Evolutionary conservation across 2,329 filamentous ascomycete genomes (phyloP), one percentile per base, ranked within the genome.

Genomic region (Ambrosiella beaveri): DNA sequence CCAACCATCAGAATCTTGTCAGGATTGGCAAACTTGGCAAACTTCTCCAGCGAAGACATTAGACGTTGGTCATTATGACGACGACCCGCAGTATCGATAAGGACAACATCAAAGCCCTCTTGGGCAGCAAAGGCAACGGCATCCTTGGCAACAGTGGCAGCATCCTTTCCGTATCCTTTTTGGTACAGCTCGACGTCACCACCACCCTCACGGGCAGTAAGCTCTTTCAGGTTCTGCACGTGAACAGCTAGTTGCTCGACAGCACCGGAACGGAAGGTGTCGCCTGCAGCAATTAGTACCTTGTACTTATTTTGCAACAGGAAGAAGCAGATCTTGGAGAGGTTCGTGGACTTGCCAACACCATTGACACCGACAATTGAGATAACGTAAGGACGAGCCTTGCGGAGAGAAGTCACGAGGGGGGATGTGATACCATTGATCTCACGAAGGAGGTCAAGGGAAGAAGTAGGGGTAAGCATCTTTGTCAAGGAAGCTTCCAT

Each of bases 1-100:
- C 75, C 78, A 62, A 98, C 93, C 90, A 98, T 97, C 68, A 98
- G 81, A 63, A 98, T 96, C 76, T 98, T 97, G 71, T 98, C 91
- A 0, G 94, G 94, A 63, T 91, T 82, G 0, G 93, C 93, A 65
- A 97, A 86, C 68, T 95, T 95, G 62, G 88, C 91, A 68, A 98
- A 98, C 68, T 97, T 98, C 71, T 97, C 93, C 40, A 98, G 77
- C 2, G 86, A 91, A 11, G 87, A 93, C 94, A 98, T 98, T 62
- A 98, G 80, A 7, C 93, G 82, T 69, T 89, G 82, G 70, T 98
- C 93, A 66, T 98, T 98, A 73, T 98, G 93, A 53, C 93, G 80
- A 19, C 93, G 84, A 4, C 93, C 93, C 0, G 93, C 93, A 0
- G 93, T 98, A 68, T 98, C 93, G 65, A 98, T 96, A 59, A 98